Conservation (phyloP, 768 basidiomycete species). For the Leucosporidium yakuticum region DNA sequence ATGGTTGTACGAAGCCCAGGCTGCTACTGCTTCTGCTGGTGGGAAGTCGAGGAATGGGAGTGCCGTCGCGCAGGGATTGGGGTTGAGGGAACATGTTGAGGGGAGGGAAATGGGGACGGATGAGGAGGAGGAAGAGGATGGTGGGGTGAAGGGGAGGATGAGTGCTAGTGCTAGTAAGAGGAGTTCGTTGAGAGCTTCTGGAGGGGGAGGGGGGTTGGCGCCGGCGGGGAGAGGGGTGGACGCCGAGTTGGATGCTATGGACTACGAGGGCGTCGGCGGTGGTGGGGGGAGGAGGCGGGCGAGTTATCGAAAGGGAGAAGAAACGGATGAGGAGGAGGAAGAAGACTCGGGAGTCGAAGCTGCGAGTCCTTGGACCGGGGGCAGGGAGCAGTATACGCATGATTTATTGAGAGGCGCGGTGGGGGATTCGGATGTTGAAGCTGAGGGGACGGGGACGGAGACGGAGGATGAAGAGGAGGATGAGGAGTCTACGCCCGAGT, state of each 20-base stretch:
- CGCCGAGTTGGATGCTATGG: neutral
- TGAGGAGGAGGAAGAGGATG: neutral
- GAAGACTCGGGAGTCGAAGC: neutral
- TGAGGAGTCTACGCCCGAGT: neutral
- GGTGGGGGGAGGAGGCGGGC: neutral
- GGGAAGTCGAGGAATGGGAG: neutral
- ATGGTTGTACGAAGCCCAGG: conserved; percentile 4
- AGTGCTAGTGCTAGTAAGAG: neutral
- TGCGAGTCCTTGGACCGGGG: neutral
- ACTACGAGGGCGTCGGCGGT: neutral
- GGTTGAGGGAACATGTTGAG: neutral
- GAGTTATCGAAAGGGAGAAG: neutral
- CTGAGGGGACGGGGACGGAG: neutral
- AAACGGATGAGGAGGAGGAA: neutral
- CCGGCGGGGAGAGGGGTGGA: no score
- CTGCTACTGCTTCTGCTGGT: neutral
- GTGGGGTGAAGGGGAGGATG: neutral
- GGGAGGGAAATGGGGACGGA: no score
- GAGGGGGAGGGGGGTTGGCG: no score
- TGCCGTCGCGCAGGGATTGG: neutral
- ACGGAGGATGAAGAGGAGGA: neutral
- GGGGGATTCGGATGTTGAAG: neutral
- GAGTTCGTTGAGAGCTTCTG: neutral
- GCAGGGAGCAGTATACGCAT: conserved; percentile 24
- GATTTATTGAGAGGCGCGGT: neutral